Conservation (phyloP, 495 filamentous ascomycete species). For the Aspergillus sclerotioniger region DNA sequence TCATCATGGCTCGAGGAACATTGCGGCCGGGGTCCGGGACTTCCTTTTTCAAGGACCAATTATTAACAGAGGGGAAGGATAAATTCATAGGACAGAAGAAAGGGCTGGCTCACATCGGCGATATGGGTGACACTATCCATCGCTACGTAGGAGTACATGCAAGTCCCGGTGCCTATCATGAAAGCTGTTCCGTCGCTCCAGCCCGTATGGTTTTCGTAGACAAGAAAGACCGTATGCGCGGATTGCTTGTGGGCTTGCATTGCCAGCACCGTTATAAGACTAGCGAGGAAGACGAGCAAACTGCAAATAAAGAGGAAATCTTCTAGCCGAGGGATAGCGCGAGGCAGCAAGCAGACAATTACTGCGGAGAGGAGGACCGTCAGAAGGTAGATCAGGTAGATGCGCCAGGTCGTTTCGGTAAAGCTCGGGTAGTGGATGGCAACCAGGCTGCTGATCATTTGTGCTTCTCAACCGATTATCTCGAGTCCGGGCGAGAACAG, state of each 20-base stretch:
- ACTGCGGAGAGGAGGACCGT: conserved; percentile 7
- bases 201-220: conserved; percentile 20
- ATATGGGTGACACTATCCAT: conserved; percentile 28
- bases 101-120: conserved; percentile 17
- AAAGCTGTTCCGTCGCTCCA: conserved; percentile 30
- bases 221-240: conserved; percentile 10
- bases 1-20: conserved; percentile 23
- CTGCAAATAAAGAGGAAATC: conserved; percentile 6
- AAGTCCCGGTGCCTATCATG: conserved; percentile 23
- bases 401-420: conserved; percentile 21
- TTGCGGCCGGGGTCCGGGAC: conserved; percentile 22
- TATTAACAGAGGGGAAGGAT: background rate
- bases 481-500: background rate
- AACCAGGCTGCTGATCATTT: conserved; percentile 19
- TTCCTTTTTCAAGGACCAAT: conserved; percentile 12
- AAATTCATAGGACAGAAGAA: background rate
- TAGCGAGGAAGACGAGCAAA: conserved; percentile 7
- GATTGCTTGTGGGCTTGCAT: conserved; percentile 8
- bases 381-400: conserved; percentile 20
- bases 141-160: conserved; percentile 25
- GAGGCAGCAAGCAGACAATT: conserved; percentile 7
- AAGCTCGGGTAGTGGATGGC: conserved; percentile 22
- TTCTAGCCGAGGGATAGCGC: conserved; percentile 1
- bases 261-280: conserved; percentile 11
- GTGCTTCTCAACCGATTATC: conserved; percentile 4